phyloP scores from a whole-genome alignment of 495 filamentous ascomycete genomes.

The Eremomyces bilateralis region DNA sequence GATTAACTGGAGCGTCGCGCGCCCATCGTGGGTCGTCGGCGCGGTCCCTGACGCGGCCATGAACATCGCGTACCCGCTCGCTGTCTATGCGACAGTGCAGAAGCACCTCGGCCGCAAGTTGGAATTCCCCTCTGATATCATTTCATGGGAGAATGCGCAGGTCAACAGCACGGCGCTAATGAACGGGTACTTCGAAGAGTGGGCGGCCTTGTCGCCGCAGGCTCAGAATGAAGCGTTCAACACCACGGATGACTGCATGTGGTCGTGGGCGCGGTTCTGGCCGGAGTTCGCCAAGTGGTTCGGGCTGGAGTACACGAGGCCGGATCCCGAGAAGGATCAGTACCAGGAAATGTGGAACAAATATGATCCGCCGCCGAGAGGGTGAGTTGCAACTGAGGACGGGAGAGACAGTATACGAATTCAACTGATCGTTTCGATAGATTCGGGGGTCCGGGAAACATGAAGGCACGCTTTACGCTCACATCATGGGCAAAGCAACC shows the following conservation, averaged over 20 bases:
- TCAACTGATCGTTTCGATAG: too few relatives aligned
- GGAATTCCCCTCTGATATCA: constrained; percentile 22
- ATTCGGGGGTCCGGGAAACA: constrained; percentile 18
- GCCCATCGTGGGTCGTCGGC: constrained; percentile 27
- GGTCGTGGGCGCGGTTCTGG: constrained; percentile 26
- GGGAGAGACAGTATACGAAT: too few relatives aligned
- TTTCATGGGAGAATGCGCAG: constrained; percentile 22
- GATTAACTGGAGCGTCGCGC: constrained; percentile 20
- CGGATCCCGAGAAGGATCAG: constrained; percentile 9
- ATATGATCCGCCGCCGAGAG: constrained; percentile 5
- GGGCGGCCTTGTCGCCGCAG: constrained; percentile 21
- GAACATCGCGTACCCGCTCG: constrained; percentile 27
- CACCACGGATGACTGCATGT: constrained; percentile 20
- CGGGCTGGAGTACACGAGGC: constrained; percentile 14
- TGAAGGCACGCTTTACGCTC: constrained; percentile 20
- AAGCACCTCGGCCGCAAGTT: constrained; percentile 18
- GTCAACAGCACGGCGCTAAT: constrained; percentile 21
- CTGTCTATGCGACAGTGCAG: constrained; percentile 25
- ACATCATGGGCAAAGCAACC: constrained; percentile 23
- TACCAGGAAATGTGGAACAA: constrained; percentile 6
- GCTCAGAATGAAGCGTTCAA: constrained; percentile 26
- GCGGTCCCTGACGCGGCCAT: constrained; percentile 28
- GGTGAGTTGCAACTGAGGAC: too few relatives aligned
- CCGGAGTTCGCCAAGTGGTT: constrained; percentile 24
- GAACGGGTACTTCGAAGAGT: constrained; percentile 29